Evolutionary conservation across 352 stramenopile species (phyloP).

Genomic region (Pythium oligandrum): DNA sequence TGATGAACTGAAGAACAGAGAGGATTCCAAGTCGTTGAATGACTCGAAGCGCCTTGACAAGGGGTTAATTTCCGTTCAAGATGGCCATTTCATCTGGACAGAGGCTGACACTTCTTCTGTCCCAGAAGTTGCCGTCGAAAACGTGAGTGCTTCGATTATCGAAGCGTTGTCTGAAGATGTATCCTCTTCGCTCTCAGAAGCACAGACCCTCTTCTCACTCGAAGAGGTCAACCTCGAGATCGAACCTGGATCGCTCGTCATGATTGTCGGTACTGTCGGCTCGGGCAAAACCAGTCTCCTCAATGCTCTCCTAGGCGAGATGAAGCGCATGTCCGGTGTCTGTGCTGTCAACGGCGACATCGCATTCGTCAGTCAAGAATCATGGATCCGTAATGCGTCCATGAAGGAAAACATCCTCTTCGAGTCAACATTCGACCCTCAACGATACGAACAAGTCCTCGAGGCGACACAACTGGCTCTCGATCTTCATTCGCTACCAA

Average conservation of each 20-base stretch:
- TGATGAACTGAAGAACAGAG: conserved; percentile 9
- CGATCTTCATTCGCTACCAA: conserved; percentile 61
- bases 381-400: conserved; percentile 35
- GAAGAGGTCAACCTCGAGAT: too few relatives aligned
- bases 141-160: background rate
- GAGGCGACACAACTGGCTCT: conserved; percentile 50
- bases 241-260: conserved; percentile 25
- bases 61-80: conserved; percentile 14
- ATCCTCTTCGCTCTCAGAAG: too few relatives aligned
- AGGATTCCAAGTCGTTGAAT: background rate
- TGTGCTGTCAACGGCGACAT: conserved; percentile 21
- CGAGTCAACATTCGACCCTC: conserved; percentile 19
- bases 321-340: conserved; percentile 16
- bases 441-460: conserved; percentile 32
- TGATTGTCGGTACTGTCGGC: conserved; percentile 41
- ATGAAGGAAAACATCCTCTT: conserved; percentile 36
- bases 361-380: conserved; percentile 29
- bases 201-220: too few relatives aligned
- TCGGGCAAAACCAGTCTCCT: conserved; percentile 39
- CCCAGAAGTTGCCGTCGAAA: conserved; percentile 20
- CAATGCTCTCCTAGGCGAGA: conserved; percentile 35
- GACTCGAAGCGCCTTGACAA: conserved; percentile 9
- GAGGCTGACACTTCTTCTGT: background rate
- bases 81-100: conserved; percentile 21
- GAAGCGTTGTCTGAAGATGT: too few relatives aligned